Base-by-base conservation (phyloP, 2,329 filamentous ascomycete species). In the Trichoderma semiorbis region DNA sequence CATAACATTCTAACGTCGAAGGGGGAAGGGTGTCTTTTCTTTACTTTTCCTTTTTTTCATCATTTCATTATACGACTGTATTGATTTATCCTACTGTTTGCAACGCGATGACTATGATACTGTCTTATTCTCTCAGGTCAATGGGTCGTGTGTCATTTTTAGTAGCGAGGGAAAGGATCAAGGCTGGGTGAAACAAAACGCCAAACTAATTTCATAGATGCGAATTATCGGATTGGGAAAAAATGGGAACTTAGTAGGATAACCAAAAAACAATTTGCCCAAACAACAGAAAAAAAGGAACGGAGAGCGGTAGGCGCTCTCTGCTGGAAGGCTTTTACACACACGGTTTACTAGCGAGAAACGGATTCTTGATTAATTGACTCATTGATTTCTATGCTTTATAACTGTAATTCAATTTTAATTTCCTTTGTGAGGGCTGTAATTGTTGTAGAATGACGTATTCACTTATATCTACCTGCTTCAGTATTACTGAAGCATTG, bases 291-390 rank as follows among this genome's bases (percentile, higher is more conserved):
- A 62, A 16, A 39, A 55, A 65, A 47, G n/a, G 39, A n/a, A 26
- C 69, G 30, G 16, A 34, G 61, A 66, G 53, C 50, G 43, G 32
- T 21, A 24, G 69, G 69, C 32, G 47, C 50, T 70, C 68, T 69
- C 30, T 62, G 57, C 57, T 32, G 61, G 61, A 50, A 47, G 7
- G 61, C 7, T 61, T 61, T 50, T 53, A 24, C 47, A 24, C n/a
- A 21, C 24, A 39, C 58, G 39, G 39, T 58, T 65, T 65, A 34
- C 32, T 53, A 53, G 62, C 43, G 30, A 65, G 50, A 18, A 32
- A 26, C 21, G 26, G 50, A 18, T 39, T 36, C 43, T 50, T 69
- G 34, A 24, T 30, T 34, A 34, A 36, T 43, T 62, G n/a, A 62
- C 14, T 28, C 7, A 28, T 21, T 36, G 32, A 62, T 16, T 36